Evolutionary conservation across 2,329 filamentous ascomycete genomes (phyloP), one percentile per base, ranked within the genome.

Genomic region (Immersiporthe knoxdaviesiana): DNA sequence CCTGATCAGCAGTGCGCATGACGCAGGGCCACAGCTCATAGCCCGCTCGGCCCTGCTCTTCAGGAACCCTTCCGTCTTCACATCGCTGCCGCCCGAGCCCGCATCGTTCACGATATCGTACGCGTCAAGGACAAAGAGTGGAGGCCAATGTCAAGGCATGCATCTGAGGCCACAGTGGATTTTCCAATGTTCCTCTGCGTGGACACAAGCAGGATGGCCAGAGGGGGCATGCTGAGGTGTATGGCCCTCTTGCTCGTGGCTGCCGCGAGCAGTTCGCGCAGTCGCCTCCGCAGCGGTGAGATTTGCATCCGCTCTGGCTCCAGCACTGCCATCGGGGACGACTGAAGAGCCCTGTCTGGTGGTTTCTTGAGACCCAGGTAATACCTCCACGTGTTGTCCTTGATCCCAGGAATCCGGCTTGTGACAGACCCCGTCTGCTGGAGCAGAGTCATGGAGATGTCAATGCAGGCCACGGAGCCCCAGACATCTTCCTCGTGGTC

Each of bases 81-180:
- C 92, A 76, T 99, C 96, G 67, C 92, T 91, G 11, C 93, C 93
- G 66, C 93, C 93, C 0, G 91, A 91, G 59, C 91, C 91, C 18
- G 93, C 93, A 78, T 98, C 95, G n/a, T 93, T 95, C 5, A 97
- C 84, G 56, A 99, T 93, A 75, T 99, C 96, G 75, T 97, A 97
- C 0, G 93, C 92, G 78, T 98, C 94, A 65, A 99, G 92, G 0
- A 88, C 81, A 77, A 97, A 98, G 90, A 92, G 78, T 99, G 96
- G 21, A 98, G 84, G 3, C 96, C 96, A 72, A 97, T 91, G 75
- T 97, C 95, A 2, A 91, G 87, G 78, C 94, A 97, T 5, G 94
- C 94, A 58, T 88, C 87, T 1, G 84, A 85, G 0, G 93, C 93
- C 30, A 94, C 81, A 2, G 90, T 92, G n/a, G 92, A 85, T 78